Evolutionary conservation across 495 filamentous ascomycete genomes (phyloP), one percentile per base, ranked within the genome.

Genomic region (Talaromyces stipitatus): DNA sequence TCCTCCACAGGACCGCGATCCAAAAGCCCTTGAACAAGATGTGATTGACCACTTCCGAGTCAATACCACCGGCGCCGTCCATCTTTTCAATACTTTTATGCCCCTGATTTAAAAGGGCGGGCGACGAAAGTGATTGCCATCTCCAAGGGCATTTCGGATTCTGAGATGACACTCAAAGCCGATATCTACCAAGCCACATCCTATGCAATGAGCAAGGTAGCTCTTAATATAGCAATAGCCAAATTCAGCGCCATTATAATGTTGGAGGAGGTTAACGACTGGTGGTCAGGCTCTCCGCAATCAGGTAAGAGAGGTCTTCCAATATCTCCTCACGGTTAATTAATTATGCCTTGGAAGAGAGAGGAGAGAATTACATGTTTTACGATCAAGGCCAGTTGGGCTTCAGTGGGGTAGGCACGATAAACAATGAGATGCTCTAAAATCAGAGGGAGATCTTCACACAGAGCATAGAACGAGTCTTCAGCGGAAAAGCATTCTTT

Each of bases 71-170:
- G 73, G 70, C 28, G 66, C 66, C 33, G 50, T 78, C 62, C 69
- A 79, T 50, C 61, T 75, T 0, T 73, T 70, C 61, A 78, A 76
- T 61, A 41, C 66, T 29, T 79, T 74, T 61, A 33, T 79, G 12
- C 74, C 77, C 0, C 64, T 78, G 6, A 68, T 79, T 50, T 64
- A 2, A 64, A 64, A 23, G 76, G 74, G 12, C 61, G 58, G 8
- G 59, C 28, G n/a, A 80, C 78, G 66, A 81, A 81, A 54, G 66
- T 77, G 38, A 65, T 80, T 50, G 41, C 65, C 29, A 69, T 80
- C 29, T 71, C 72, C 4, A 64, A 66, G 4, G 76, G 71, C 24
- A 32, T 65, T 9, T 74, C 60, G 5, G 77, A 45, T 38, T 22
- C 54, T 9, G 61, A 64, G 14, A 24, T 71, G 18, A 64, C 58